These are phyloP conservation scores for Lipomyces mesembrius DNA, from an alignment of 805 yeast genomes.

Conservation along the genomic window DNA sequence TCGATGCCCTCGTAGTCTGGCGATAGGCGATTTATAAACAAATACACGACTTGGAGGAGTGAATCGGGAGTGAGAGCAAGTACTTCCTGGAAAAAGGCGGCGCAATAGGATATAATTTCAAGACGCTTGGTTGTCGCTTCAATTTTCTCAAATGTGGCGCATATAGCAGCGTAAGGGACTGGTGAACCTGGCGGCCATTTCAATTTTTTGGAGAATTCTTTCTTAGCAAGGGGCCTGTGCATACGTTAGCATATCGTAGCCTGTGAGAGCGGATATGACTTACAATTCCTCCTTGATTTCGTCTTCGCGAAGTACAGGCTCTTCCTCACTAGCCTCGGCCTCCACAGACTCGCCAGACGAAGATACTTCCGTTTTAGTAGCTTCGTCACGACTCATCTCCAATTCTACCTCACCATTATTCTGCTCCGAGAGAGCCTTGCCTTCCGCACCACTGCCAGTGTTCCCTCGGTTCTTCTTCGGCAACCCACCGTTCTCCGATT, in stretches of 20 bases:
- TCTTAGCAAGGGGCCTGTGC: constrained; percentile 17
- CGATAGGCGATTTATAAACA: constrained; percentile 67
- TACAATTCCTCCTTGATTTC: constrained; percentile 22
- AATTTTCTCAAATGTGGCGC: constrained; percentile 70
- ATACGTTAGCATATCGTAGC: neutral
- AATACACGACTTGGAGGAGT: constrained; percentile 73
- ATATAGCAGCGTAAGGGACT: constrained; percentile 38
- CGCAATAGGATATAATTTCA: constrained; percentile 74
- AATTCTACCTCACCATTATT: neutral
- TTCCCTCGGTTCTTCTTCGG: neutral
- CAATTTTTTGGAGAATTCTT: neutral
- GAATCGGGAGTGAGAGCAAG: constrained; percentile 58
- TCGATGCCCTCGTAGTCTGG: constrained; percentile 97
- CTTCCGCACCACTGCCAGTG: neutral
- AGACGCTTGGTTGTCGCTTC: constrained; percentile 83
- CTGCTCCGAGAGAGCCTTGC: neutral
- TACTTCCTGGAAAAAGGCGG: constrained; percentile 71
- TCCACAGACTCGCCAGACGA: neutral
- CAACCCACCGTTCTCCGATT: neutral
- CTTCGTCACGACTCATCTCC: neutral
- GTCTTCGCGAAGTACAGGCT: constrained; percentile 17
- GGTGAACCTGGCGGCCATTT: constrained; percentile 24
- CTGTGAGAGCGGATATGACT: neutral
- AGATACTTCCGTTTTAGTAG: neutral
- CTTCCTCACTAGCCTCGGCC: constrained; percentile 2